A percentile compares a stretch with the other conserved stretches of the same genome.
Conservation (phyloP, 441 rosid genomes). For the Eruca vesicaria region DNA sequence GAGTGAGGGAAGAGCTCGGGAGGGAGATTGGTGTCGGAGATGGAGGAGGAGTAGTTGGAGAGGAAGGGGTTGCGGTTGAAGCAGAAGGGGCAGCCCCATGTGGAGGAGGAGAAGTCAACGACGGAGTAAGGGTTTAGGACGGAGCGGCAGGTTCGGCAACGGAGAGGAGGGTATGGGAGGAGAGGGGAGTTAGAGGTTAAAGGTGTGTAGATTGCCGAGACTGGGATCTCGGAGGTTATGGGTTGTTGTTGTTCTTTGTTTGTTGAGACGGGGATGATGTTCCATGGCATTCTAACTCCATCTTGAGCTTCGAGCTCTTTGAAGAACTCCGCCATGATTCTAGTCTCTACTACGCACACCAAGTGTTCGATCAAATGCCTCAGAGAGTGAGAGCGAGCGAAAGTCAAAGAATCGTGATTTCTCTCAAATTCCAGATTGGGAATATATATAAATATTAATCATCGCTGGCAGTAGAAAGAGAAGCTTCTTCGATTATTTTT, state of each 20-base stretch:
- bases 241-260: constrained; percentile 50
- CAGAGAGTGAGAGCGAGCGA: constrained; percentile 1
- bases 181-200: constrained; percentile 53
- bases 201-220: constrained; percentile 81
- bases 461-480: neutral
- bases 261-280: constrained; percentile 71
- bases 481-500: neutral
- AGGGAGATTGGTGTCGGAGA: constrained; percentile 73
- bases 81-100: constrained; percentile 92
- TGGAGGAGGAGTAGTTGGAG: constrained; percentile 62
- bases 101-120: constrained; percentile 73
- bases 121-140: constrained; percentile 80
- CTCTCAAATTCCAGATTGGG: neutral
- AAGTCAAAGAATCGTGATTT: neutral
- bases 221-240: constrained; percentile 66
- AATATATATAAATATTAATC: neutral
- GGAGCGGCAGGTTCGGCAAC: constrained; percentile 86
- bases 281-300: constrained; percentile 91
- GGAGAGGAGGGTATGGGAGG: constrained; percentile 82
- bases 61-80: constrained; percentile 87
- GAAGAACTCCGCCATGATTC: constrained; percentile 65
- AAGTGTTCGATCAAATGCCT: constrained; percentile 20
- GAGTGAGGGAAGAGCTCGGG: constrained; percentile 86
- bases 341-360: neutral
- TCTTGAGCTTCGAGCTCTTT: constrained; percentile 88